A percentile compares a stretch with the other conserved stretches of the same genome.
Conservation (phyloP, 805 yeast species). For the Saturnispora zaruensis region DNA sequence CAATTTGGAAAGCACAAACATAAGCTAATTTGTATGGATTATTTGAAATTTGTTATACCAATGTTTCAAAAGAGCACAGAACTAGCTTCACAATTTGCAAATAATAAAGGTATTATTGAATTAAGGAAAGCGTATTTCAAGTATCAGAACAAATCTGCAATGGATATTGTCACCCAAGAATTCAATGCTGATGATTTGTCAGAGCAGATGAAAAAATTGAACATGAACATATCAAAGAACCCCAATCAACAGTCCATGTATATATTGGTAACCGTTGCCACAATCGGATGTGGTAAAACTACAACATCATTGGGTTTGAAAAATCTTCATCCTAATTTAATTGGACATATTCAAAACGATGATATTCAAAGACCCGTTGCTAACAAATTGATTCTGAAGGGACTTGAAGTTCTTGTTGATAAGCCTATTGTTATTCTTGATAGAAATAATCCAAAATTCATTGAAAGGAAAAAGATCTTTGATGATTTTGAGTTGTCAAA, state of each 20-base stretch:
- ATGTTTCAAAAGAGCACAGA: slow-evolving; percentile 42
- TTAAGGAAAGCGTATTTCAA: slow-evolving; percentile 59
- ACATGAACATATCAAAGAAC: slow-evolving; percentile 3
- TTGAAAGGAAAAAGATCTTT: slow-evolving; percentile 64
- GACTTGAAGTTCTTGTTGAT: slow-evolving; percentile 35
- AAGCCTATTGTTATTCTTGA: slow-evolving; percentile 59
- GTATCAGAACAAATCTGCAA: slow-evolving; percentile 46
- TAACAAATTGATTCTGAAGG: slow-evolving; percentile 38
- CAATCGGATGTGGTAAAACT: slow-evolving; percentile 93
- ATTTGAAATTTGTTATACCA: slow-evolving; percentile 57
- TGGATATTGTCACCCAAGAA: slow-evolving; percentile 44
- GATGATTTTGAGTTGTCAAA: slow-evolving; percentile 39
- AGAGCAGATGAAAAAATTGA: slow-evolving; percentile 19
- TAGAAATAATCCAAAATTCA: slow-evolving; percentile 66
- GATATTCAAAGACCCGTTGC: slow-evolving; percentile 45
- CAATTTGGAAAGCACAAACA: slow-evolving; percentile 34
- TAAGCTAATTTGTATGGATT: slow-evolving; percentile 52
- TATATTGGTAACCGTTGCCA: slow-evolving; percentile 74
- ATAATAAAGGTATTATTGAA: slow-evolving; percentile 66
- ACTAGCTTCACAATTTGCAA: slow-evolving; percentile 36
- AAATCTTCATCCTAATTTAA: slow-evolving; percentile 41
- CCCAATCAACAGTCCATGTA: slow-evolving; percentile 30
- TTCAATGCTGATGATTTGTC: slow-evolving; percentile 26
- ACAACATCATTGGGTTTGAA: slow-evolving; percentile 60
- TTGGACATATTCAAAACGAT: slow-evolving; percentile 82